phyloP scores from a whole-genome alignment of 805 yeast genomes.

The Ogataea pini region DNA sequence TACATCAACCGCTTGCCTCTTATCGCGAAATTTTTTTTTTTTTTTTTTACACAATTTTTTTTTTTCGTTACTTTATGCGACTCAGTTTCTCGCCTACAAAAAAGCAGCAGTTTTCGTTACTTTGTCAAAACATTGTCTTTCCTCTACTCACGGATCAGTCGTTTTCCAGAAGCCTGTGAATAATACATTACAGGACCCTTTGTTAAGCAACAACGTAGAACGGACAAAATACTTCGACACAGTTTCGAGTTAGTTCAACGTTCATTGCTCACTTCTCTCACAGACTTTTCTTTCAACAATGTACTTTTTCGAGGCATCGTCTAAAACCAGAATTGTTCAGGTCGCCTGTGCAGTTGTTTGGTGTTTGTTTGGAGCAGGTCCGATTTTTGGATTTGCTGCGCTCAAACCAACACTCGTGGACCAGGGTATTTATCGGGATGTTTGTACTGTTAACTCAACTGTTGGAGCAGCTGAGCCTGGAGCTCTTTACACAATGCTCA shows the following conservation, averaged over 20 bases:
- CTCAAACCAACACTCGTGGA: conserved; percentile 52
- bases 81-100: background rate
- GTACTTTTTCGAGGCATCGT: conserved; percentile 35
- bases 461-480: conserved; percentile 9
- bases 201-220: background rate
- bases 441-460: conserved; percentile 36
- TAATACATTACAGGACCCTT: background rate
- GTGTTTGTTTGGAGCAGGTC: conserved; percentile 59
- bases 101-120: background rate
- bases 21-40: background rate
- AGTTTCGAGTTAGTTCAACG: background rate
- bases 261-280: background rate
- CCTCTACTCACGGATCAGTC: background rate
- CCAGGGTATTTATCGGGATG: conserved; percentile 47
- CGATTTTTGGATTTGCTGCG: conserved; percentile 62
- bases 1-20: background rate
- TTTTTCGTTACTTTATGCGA: background rate
- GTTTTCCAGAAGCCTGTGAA: too few relatives aligned
- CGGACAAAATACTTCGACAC: background rate
- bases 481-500: conserved; percentile 6
- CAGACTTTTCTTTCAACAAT: conserved; percentile 13
- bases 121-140: background rate
- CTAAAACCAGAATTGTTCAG: conserved; percentile 40
- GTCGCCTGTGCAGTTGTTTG: conserved; percentile 52
- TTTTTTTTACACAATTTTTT: background rate